These are phyloP conservation scores for Syzygium aqueum DNA, from an alignment of 345 rosid species.

Conservation along the genomic window DNA sequence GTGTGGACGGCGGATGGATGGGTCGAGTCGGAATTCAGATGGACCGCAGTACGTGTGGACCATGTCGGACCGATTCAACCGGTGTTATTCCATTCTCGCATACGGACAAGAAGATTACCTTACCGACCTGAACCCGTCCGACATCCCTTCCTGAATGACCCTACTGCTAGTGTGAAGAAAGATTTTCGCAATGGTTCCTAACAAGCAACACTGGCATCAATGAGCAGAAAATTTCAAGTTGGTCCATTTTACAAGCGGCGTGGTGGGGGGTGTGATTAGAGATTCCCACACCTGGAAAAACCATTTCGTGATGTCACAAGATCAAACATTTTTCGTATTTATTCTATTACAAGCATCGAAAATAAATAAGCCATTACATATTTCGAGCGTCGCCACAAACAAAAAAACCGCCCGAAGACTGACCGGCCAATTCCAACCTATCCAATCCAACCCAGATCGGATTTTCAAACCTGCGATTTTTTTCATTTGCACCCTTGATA, in stretches of 20 bases:
- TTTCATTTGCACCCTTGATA: background rate
- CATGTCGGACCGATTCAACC: background rate
- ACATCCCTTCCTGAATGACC: background rate
- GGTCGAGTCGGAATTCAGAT: background rate
- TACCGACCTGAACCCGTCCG: background rate
- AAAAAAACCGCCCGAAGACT: background rate
- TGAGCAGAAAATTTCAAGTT: background rate
- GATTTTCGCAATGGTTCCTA: background rate
- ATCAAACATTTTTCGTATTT: background rate
- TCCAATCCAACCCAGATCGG: accelerated
- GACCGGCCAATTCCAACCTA: background rate
- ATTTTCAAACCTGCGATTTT: background rate
- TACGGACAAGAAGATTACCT: background rate
- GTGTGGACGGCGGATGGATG: background rate
- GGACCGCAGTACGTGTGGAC: background rate
- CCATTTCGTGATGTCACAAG: no score
- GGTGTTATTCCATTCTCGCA: background rate
- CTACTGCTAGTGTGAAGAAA: no score
- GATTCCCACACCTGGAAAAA: background rate
- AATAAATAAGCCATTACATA: background rate
- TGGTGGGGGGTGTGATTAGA: background rate
- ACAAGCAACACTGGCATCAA: background rate
- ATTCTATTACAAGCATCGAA: background rate
- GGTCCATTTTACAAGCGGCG: background rate
- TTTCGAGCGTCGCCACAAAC: accelerated